Evolutionary conservation across 768 basidiomycete species (phyloP).

Genomic region (Calvatia gigantea): DNA sequence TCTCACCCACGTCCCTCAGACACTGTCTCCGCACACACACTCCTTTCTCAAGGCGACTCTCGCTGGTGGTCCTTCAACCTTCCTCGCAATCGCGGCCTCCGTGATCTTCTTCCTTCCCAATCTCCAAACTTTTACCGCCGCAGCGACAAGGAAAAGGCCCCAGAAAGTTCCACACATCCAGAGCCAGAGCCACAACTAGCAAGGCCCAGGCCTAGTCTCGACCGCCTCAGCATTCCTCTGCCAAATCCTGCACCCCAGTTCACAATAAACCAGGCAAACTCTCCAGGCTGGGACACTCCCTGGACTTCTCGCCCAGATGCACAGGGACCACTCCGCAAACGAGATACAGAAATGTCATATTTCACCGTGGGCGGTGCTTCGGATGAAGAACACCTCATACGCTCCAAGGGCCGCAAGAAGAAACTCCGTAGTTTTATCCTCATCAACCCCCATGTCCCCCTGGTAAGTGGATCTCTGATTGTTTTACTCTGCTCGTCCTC

Average conservation of each 20-base stretch:
- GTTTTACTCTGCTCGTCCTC: conserved; percentile 13
- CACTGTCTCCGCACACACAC: conserved; percentile 50
- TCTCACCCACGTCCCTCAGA: conserved; percentile 48
- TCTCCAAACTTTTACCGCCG: conserved; percentile 31
- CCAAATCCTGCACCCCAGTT: conserved; percentile 37
- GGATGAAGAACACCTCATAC: conserved; percentile 23
- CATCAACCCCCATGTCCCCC: conserved; percentile 71
- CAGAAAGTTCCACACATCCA: no score
- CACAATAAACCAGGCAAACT: conserved; percentile 51
- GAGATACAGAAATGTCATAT: conserved; percentile 16
- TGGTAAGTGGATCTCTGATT: conserved; percentile 44
- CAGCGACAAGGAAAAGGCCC: conserved; percentile 30
- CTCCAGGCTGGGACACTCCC: conserved; percentile 67
- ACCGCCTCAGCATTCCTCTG: conserved; percentile 28
- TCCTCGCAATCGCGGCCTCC: conserved; percentile 38
- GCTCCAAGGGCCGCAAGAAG: conserved; percentile 34
- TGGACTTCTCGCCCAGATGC: conserved; percentile 50
- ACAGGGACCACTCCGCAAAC: conserved; percentile 30
- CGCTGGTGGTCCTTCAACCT: conserved; percentile 78
- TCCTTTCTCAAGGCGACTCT: conserved; percentile 38
- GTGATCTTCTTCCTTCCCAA: conserved; percentile 47
- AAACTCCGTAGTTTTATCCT: conserved; percentile 64
- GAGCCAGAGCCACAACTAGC: conserved; percentile 14
- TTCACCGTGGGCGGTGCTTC: conserved; percentile 24
- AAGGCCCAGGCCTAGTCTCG: conserved; percentile 7